These are phyloP conservation scores for Vaccinium vitisidaea DNA, from an alignment of 148 eudicot species.

Conservation along the genomic window DNA sequence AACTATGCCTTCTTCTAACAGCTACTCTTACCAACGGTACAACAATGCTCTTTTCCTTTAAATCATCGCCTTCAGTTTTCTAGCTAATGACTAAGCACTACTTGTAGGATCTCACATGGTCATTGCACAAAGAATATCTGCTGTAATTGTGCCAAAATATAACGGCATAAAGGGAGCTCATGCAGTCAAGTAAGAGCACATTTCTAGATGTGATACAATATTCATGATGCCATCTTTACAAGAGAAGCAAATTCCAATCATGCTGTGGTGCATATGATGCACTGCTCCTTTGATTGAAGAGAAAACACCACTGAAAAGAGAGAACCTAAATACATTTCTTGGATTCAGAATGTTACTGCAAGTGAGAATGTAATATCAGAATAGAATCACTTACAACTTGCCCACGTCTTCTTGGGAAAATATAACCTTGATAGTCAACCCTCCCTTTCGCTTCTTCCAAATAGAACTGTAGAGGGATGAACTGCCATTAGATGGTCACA, in stretches of 20 bases:
- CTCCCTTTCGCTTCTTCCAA: slow-evolving; percentile 91
- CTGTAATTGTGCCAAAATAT: neutral
- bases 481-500: neutral
- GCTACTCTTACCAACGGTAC: neutral
- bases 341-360: slow-evolving; percentile 1
- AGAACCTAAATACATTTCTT: neutral
- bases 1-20: neutral
- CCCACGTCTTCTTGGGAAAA: slow-evolving; percentile 82
- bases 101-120: neutral
- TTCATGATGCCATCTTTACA: neutral
- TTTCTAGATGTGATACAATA: neutral
- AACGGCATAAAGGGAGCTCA: slow-evolving; percentile 5
- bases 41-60: neutral
- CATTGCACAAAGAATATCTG: neutral
- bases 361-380: neutral
- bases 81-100: neutral
- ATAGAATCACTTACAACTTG: slow-evolving; percentile 50
- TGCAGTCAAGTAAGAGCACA: neutral
- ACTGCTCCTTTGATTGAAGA: neutral
- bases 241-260: neutral
- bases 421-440: slow-evolving; percentile 94
- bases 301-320: slow-evolving; percentile 4
- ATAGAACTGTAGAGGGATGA: slow-evolving; percentile 63
- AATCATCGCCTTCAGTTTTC: neutral
- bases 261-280: neutral